phyloP scores from a whole-genome alignment of 106 monocot species.

The Vanilla planifolia region DNA sequence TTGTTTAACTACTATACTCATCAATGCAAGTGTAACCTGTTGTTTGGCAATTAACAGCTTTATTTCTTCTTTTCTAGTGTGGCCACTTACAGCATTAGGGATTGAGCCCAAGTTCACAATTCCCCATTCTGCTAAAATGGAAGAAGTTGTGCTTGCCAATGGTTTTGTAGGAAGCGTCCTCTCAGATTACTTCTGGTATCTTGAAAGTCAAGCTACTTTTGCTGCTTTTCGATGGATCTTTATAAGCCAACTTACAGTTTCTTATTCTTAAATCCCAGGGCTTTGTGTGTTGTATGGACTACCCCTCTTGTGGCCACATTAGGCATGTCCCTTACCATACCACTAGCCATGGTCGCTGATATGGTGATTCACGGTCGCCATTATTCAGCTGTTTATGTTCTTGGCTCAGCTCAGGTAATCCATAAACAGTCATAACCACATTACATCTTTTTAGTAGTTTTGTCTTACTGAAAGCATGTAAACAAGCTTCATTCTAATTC shows the following conservation, averaged over 20 bases:
- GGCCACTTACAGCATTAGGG: conserved; percentile 88
- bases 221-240: not conserved
- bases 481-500: too few relatives aligned
- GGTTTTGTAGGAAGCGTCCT: conserved; percentile 92
- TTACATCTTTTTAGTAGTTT: not conserved
- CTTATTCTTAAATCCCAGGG: conserved; percentile 41
- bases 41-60: too few relatives aligned
- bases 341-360: conserved; percentile 97
- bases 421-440: not conserved
- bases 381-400: conserved; percentile 90
- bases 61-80: conserved; percentile 63
- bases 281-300: conserved; percentile 96
- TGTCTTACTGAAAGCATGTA: not conserved
- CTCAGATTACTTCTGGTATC: conserved; percentile 98
- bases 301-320: conserved; percentile 96
- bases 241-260: conserved; percentile 1
- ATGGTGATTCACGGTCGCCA: conserved; percentile 97
- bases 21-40: too few relatives aligned
- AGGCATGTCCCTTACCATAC: conserved; percentile 96
- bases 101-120: conserved; percentile 92
- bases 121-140: conserved; percentile 88
- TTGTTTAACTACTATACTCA: too few relatives aligned
- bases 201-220: not conserved
- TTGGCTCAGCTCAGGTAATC: conserved; percentile 89
- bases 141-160: conserved; percentile 95